Evolutionary conservation across 257 asterid genomes (phyloP), one percentile per base, ranked within the genome.

Genomic region (Solanum corneliomulleri): DNA sequence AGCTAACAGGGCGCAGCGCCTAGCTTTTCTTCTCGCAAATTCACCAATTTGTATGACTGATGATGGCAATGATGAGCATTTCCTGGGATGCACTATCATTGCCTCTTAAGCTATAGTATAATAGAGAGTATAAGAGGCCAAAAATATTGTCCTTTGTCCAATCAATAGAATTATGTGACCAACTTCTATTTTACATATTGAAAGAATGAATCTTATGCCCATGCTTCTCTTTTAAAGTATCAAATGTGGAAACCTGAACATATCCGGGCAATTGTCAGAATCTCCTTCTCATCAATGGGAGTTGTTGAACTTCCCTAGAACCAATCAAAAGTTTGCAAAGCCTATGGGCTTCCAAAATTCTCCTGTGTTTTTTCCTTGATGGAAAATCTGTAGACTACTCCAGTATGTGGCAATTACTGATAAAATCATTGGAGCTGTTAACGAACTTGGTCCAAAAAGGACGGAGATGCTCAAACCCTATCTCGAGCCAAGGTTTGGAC

Each of bases 391-490:
- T 68, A 14, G 6, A 86, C 94, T 97, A 94, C 95, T 94, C 98
- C 95, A 97, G 88, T 88, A 97, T 94, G 93, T 97, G 99, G 92
- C 99, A 97, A 87, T 91, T 94, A 91, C 95, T 92, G 70, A 97
- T 72, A 88, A 97, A 97, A 84, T 97, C 98, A 84, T 92, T 94
- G 81, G 99, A 94, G 96, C 96, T 93, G 92, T 97, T 95, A 41
- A 97, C 94, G 42, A 95, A 94, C 90, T 95, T 97, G 84, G 99
- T 92, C 99, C 99, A 97, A 91, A 94, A 97, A 45, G 99, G 99
- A 35, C 99, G 94, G 72, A 97, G 99, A 91, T 97, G 99, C 92
- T 95, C 98, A 88, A 97, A 97, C 45, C 99, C 99, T 87, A 97
- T 97, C 91, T 97, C 98, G 85, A 97, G 87, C 99, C 99, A 97